phyloP scores from a whole-genome alignment of 331 rosid genomes.

The Spiraea crenata region DNA sequence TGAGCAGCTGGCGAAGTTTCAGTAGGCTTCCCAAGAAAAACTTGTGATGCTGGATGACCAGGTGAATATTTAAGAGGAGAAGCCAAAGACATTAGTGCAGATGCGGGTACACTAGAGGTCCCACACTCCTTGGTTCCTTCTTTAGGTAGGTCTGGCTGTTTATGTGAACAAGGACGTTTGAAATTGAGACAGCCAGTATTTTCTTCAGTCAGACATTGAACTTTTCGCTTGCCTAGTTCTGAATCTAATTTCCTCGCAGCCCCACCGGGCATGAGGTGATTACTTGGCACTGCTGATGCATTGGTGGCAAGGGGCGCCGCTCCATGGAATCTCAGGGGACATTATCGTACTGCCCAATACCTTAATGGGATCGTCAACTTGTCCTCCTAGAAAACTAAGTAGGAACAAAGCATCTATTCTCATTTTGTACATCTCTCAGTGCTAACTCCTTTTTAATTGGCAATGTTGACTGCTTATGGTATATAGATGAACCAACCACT shows the following conservation, averaged over 20 bases:
- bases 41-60: slow-evolving; percentile 30
- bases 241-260: slow-evolving; percentile 14
- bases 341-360: slow-evolving; percentile 32
- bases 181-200: slow-evolving; percentile 6
- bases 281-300: slow-evolving; percentile 23
- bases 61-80: slow-evolving; percentile 30
- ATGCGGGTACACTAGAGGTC: slow-evolving; percentile 26
- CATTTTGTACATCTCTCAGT: slow-evolving; percentile 43
- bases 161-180: slow-evolving; percentile 6
- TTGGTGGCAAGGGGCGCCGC: slow-evolving; percentile 19
- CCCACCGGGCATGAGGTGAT: slow-evolving; percentile 13
- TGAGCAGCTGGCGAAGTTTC: slow-evolving; percentile 7
- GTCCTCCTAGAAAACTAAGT: slow-evolving; percentile 22
- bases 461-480: slow-evolving; percentile 31
- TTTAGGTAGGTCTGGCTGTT: slow-evolving; percentile 7
- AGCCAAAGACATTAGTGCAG: slow-evolving; percentile 16
- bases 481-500: slow-evolving; percentile 26
- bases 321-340: slow-evolving; percentile 24
- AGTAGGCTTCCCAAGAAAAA: slow-evolving; percentile 20
- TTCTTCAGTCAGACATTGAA: slow-evolving; percentile 8
- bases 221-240: slow-evolving; percentile 28
- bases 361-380: slow-evolving; percentile 18
- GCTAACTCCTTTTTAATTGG: slow-evolving; percentile 35
- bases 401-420: slow-evolving; percentile 16
- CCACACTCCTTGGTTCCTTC: slow-evolving; percentile 13